These are phyloP conservation scores for Hypomyces rosellus DNA, from an alignment of 2,329 filamentous ascomycete genomes.

Conservation along the genomic window DNA sequence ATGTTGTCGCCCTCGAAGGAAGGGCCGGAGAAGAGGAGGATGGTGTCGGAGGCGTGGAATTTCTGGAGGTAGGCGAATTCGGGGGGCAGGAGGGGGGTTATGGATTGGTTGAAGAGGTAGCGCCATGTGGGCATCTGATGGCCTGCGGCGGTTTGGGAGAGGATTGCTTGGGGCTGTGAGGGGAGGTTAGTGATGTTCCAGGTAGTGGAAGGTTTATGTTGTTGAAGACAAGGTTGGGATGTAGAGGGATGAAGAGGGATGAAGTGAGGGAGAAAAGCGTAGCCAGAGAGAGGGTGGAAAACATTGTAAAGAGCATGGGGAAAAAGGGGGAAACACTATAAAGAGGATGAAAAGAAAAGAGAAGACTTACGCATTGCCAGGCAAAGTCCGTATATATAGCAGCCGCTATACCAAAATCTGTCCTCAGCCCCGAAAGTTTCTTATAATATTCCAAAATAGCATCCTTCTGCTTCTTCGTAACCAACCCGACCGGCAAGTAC, in stretches of 20 bases:
- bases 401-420: constrained; percentile 20
- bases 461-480: constrained; percentile 8
- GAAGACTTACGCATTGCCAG: constrained; percentile 21
- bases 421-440: constrained; percentile 6
- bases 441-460: constrained; percentile 16
- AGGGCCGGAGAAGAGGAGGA: constrained; percentile 18
- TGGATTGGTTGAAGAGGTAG: constrained; percentile 21
- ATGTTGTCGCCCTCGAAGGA: constrained; percentile 11
- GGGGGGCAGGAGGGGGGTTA: constrained; percentile 14
- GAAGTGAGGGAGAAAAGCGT: neutral
- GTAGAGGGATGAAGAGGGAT: too few relatives aligned
- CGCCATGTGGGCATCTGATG: constrained; percentile 19
- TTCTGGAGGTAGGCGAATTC: constrained; percentile 19
- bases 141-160: constrained; percentile 17
- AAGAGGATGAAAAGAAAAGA: too few relatives aligned
- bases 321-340: constrained; percentile 1
- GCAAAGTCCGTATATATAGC: constrained; percentile 23
- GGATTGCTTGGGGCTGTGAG: constrained; percentile 19
- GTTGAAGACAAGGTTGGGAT: too few relatives aligned
- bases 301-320: too few relatives aligned
- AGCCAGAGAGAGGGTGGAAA: neutral
- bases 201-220: too few relatives aligned
- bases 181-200: constrained; percentile 1
- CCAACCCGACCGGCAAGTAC: constrained; percentile 13
- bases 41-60: constrained; percentile 21